Conservation (phyloP, 768 basidiomycete species). For the Boletales sp. region DNA sequence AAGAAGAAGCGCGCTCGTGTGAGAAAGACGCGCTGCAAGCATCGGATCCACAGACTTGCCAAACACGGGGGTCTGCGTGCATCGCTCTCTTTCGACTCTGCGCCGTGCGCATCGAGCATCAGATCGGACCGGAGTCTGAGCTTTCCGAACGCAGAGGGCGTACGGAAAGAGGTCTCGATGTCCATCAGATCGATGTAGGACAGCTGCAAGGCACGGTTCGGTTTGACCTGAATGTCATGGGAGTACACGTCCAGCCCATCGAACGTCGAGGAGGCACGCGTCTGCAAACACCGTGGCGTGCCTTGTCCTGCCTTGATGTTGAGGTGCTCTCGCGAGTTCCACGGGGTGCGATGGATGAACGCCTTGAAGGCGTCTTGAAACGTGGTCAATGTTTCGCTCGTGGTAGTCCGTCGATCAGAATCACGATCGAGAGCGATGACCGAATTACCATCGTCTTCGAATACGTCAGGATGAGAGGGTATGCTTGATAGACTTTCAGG, state of each 20-base stretch:
- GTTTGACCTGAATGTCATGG: constrained; percentile 19
- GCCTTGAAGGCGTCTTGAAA: constrained; percentile 30
- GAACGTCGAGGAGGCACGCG: constrained; percentile 29
- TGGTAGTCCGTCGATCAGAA: neutral
- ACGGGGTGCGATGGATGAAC: constrained; percentile 23
- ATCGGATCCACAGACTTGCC: constrained; percentile 13
- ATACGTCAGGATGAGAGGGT: constrained; percentile 6
- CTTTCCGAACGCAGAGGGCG: constrained; percentile 10
- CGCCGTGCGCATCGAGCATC: constrained; percentile 16
- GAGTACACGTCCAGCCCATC: constrained; percentile 30
- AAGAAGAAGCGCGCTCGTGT: neutral
- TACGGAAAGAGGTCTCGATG: constrained; percentile 12
- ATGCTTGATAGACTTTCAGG: constrained; percentile 15
- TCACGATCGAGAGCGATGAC: constrained; percentile 10
- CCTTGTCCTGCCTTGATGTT: constrained; percentile 7
- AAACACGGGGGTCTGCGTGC: constrained; percentile 1
- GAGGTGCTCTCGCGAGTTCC: constrained; percentile 20
- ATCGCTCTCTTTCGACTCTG: constrained; percentile 15
- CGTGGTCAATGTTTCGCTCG: constrained; percentile 20
- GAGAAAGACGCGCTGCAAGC: neutral
- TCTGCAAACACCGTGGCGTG: constrained; percentile 7
- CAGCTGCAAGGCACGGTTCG: constrained; percentile 17
- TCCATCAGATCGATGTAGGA: constrained; percentile 22
- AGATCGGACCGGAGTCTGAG: constrained; percentile 18
- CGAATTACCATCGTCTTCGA: constrained; percentile 16